phyloP scores from a whole-genome alignment of 2,329 filamentous ascomycete genomes.

The Venturia effusa region DNA sequence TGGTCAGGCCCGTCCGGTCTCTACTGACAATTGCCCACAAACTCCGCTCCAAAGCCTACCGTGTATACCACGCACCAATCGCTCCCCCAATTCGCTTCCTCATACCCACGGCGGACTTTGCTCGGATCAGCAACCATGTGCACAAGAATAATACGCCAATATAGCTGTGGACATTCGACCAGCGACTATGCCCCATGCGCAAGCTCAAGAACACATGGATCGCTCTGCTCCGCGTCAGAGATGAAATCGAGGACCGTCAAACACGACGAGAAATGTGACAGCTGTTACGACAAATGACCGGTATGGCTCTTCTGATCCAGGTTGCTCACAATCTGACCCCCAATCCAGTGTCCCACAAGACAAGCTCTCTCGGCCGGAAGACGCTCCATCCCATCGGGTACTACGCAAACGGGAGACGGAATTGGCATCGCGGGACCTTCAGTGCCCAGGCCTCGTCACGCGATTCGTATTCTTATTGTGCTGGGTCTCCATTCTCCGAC shows the following conservation, averaged over 20 bases:
- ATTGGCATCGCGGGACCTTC: constrained; percentile 19
- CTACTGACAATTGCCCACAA: not conserved
- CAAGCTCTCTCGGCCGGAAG: constrained; percentile 22
- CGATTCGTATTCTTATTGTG: constrained; percentile 17
- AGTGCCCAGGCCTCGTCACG: constrained; percentile 17
- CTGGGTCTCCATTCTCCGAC: not conserved
- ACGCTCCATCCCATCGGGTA: constrained; percentile 23
- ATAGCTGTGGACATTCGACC: constrained; percentile 34
- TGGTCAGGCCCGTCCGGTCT: not conserved
- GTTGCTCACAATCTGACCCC: constrained; percentile 8
- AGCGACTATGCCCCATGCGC: constrained; percentile 34
- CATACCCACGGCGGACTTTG: not conserved
- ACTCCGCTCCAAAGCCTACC: not conserved
- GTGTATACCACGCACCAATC: not conserved
- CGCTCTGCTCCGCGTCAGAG: constrained; percentile 26
- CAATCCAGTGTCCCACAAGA: constrained; percentile 19
- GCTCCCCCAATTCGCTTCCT: not conserved
- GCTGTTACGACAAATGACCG: constrained; percentile 34
- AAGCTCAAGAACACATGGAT: constrained; percentile 26
- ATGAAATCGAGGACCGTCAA: constrained; percentile 33
- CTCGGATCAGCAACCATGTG: constrained; percentile 28
- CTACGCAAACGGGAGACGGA: constrained; percentile 20
- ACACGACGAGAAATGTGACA: constrained; percentile 37
- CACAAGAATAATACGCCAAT: constrained; percentile 35
- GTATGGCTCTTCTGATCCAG: constrained; percentile 17